Percentiles rank a stretch among this genome's conserved stretches.
Evolutionary conservation across 768 basidiomycete genomes (phyloP).

Genomic region (Saitozyma podzolica): DNA sequence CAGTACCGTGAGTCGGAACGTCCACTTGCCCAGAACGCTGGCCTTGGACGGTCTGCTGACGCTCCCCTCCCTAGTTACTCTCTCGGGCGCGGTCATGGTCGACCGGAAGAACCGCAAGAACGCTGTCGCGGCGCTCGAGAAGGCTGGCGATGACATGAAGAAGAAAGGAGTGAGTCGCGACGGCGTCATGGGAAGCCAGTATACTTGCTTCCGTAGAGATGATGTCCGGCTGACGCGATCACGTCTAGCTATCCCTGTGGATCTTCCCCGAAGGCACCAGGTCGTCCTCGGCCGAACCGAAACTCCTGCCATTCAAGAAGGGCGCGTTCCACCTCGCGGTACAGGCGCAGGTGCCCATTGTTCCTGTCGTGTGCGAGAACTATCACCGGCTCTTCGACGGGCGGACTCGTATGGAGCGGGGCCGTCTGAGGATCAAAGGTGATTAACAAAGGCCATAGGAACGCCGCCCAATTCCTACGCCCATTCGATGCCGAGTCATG

Average conservation of each 20-base stretch:
- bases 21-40: too few relatives aligned
- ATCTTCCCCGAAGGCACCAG: constrained; percentile 97
- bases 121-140: constrained; percentile 73
- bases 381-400: constrained; percentile 84
- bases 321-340: constrained; percentile 96
- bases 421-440: constrained; percentile 81
- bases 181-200: neutral
- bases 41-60: too few relatives aligned
- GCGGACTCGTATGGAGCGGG: constrained; percentile 64
- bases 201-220: neutral
- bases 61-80: constrained; percentile 58
- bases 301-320: constrained; percentile 89
- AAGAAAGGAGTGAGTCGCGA: constrained; percentile 44
- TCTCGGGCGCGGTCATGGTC: constrained; percentile 87
- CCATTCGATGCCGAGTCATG: neutral
- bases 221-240: neutral
- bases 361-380: constrained; percentile 90
- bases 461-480: neutral
- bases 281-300: constrained; percentile 64
- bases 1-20: constrained; percentile 62
- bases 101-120: constrained; percentile 74
- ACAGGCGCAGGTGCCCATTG: constrained; percentile 80
- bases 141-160: constrained; percentile 79
- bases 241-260: constrained; percentile 71
- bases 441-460: constrained; percentile 33